These are phyloP conservation scores for Solanum chilense DNA, from an alignment of 257 asterid genomes.

Conservation along the genomic window DNA sequence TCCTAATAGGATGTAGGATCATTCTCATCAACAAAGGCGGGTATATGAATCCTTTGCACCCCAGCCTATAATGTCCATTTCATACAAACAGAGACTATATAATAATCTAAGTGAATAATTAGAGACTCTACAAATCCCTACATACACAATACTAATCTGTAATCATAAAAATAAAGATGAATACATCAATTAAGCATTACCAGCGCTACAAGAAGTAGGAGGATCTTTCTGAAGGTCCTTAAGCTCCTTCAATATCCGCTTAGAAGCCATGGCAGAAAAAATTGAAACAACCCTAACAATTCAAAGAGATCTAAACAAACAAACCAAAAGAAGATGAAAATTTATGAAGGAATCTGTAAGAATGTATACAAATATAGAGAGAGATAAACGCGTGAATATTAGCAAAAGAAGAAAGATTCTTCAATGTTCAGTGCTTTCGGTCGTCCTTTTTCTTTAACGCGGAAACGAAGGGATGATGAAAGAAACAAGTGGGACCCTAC, in stretches of 20 bases:
- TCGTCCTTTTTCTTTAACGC: neutral
- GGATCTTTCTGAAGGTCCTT: slow-evolving; percentile 1
- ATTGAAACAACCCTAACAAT: neutral
- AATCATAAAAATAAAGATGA: neutral
- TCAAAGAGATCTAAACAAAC: neutral
- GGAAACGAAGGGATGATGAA: neutral
- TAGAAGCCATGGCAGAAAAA: neutral
- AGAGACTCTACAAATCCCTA: neutral
- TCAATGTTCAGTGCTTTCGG: neutral
- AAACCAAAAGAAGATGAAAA: neutral
- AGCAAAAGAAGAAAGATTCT: neutral
- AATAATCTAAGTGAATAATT: neutral
- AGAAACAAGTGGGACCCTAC: neutral
- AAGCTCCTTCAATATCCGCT: neutral
- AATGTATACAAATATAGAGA: neutral
- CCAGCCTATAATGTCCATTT: neutral
- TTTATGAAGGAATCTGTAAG: neutral
- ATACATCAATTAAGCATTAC: neutral
- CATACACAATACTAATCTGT: neutral
- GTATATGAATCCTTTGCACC: neutral
- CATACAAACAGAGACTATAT: neutral
- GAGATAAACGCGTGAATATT: neutral
- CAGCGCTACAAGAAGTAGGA: neutral
- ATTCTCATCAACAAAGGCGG: too few relatives aligned
- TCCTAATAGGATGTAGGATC: neutral